Percentiles rank a stretch among this genome's conserved stretches.
phyloP scores from a whole-genome alignment of 73 alveolate species.

The Paramecium sexaurelia region DNA sequence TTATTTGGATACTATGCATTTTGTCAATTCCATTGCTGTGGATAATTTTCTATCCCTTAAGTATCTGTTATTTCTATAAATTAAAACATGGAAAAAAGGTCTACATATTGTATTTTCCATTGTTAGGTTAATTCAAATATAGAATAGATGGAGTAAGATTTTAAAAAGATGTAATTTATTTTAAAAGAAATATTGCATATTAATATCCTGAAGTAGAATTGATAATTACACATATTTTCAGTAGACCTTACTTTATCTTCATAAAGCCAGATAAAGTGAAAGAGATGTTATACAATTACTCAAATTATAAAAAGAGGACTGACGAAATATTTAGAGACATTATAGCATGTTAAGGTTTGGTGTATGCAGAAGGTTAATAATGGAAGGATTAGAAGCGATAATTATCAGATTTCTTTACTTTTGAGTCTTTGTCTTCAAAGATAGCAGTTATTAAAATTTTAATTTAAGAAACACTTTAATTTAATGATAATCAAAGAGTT shows the following conservation, averaged over 20 bases:
- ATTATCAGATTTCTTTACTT: constrained; percentile 5
- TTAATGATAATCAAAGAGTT: neutral
- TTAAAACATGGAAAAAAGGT: neutral
- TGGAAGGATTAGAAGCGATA: constrained; percentile 16
- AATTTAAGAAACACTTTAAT: neutral
- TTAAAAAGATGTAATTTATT: constrained; percentile 40
- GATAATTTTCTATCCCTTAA: neutral
- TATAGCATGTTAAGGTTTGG: neutral
- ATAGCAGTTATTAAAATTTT: neutral
- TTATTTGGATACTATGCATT: neutral
- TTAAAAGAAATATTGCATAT: neutral
- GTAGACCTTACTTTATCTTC: neutral
- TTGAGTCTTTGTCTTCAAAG: neutral
- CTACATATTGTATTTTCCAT: neutral
- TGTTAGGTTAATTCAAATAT: neutral
- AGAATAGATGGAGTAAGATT: neutral
- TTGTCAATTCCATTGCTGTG: neutral
- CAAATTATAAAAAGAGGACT: neutral
- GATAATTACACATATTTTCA: neutral
- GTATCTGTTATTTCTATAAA: neutral
- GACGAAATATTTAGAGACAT: constrained; percentile 40
- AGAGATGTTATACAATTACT: neutral
- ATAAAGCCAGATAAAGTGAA: neutral
- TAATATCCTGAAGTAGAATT: constrained; percentile 24
- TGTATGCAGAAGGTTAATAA: constrained; percentile 11